Base-by-base conservation (phyloP, 2,329 filamentous ascomycete genomes). In the Capronia epimyces region DNA sequence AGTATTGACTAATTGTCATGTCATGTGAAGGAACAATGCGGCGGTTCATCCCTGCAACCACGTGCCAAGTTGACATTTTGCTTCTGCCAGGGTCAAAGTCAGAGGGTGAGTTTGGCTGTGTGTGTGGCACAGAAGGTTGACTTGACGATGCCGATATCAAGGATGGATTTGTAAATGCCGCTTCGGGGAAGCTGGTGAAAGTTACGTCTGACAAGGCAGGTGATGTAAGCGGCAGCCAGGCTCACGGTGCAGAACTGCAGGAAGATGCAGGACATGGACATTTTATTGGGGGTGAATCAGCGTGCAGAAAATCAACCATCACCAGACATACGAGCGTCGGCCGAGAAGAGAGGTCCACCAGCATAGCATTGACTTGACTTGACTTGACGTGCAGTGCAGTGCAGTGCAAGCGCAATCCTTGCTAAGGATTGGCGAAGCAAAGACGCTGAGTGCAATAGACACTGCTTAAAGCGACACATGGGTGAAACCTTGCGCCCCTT, bases 401-500 rank as follows among this genome's bases (percentile, higher is more conserved):
- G 25, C 25, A 27, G 25, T 5, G 25, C 25, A 10, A 27, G 25
- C 25, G 6, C 25, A 27, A 27, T 27, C 5, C 6, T 27, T 27
- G 29, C 7, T 32, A 7, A n/a, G 7, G 3, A 32, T 32, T 32
- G 29, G 20, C 16, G 12, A 21, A 41, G 45, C 18, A 21, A 47
- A 3, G n/a, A n/a, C 20, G 31, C 20, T 25, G 40, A 31, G 31
- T 16, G 24, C 43, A 37, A 34, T 29, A n/a, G 31, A 37, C 39
- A 44, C n/a, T 41, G 22, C 16, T 22, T 13, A 39, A 15, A 21
- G 44, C 45, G 49, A 48, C 34, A 52, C 49, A 52, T 37, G 40
- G 18, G 43, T 47, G 44, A 52, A 48, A 47, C 43, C 29, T 43
- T 34, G 39, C 32, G 29, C 37, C 16, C 25, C 40, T 31, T 52